phyloP scores from a whole-genome alignment of 2,329 filamentous ascomycete genomes.

The Penicillium brevicompactum region DNA sequence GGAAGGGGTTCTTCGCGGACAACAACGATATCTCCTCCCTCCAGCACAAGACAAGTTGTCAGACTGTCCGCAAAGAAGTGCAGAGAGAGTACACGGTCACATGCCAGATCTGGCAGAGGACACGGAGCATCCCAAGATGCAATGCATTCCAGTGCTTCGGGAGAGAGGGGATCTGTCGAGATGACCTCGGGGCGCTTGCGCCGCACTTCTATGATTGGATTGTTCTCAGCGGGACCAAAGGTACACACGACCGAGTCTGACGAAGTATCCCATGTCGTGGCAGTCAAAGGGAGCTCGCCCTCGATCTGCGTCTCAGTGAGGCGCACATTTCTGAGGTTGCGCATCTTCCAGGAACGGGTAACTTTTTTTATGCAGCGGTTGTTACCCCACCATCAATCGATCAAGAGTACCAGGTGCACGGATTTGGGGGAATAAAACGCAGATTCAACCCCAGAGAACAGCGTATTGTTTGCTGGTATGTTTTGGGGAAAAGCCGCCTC shows the following conservation, averaged over 20 bases:
- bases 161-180: slow-evolving; percentile 44
- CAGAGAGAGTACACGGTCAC: slow-evolving; percentile 75
- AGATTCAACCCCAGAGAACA: background rate
- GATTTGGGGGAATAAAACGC: background rate
- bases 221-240: slow-evolving; percentile 74
- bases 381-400: slow-evolving; percentile 41
- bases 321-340: slow-evolving; percentile 80
- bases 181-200: slow-evolving; percentile 44
- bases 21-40: slow-evolving; percentile 86
- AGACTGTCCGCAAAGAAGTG: slow-evolving; percentile 83
- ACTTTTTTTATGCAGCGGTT: slow-evolving; percentile 23
- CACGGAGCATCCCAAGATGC: slow-evolving; percentile 88
- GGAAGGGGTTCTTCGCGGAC: slow-evolving; percentile 71
- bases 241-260: slow-evolving; percentile 78
- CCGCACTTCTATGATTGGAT: slow-evolving; percentile 73
- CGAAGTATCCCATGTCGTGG: slow-evolving; percentile 82
- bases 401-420: slow-evolving; percentile 11
- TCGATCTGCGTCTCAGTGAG: slow-evolving; percentile 66
- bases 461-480: background rate
- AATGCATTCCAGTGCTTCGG: slow-evolving; percentile 54
- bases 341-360: slow-evolving; percentile 61
- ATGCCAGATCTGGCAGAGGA: slow-evolving; percentile 71
- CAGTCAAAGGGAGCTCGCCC: slow-evolving; percentile 65
- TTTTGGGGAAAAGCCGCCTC: background rate
- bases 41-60: slow-evolving; percentile 78